Evolutionary conservation across 2,329 filamentous ascomycete genomes (phyloP), one percentile per base, ranked within the genome.

Genomic region (Paecilomyces sp.): DNA sequence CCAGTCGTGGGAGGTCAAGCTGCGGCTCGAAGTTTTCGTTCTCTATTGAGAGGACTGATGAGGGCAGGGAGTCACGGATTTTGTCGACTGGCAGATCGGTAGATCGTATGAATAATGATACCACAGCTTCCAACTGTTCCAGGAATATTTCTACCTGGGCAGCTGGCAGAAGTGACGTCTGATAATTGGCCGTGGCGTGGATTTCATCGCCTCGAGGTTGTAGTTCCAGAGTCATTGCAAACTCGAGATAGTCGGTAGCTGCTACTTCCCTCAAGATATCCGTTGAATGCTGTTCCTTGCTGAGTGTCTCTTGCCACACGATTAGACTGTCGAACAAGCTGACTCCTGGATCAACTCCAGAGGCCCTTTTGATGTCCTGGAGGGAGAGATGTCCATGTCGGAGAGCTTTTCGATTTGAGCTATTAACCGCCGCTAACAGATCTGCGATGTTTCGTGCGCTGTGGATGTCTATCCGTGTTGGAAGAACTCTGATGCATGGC

Each of bases 241-340:
- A 92, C 69, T 96, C 92, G 6, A 94, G 77, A 24, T 84, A 83
- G 69, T 97, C 92, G 4, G 81, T 73, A 57, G 88, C 85, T 28
- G 82, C 80, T 0, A 84, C 70, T 58, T 91, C 79, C 9, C 68
- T 72, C 0, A 93, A 77, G 63, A 67, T 65, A 66, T 76, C 68
- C 3, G 68, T 63, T n/a, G 69, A 64, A 2, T 64, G 62, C 30
- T 77, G 58, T 15, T 72, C 71, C 1, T 73, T 63, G 18, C 65
- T 74, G 1, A 88, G 77, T 0, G 87, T 89, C 68, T 96, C 88
- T 66, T 97, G 92, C 80, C 92, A 97, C 0, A 92, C 87, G 66
- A 96, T 88, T 0, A 96, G 77, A 0, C 87, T 82, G 65, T 96
- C 90, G 65, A 93, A 96, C 0, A 96, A 74, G 1, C 76, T 74